Evolutionary conservation across 2,329 filamentous ascomycete genomes (phyloP).

Genomic region (Fusarium decemcellulare): DNA sequence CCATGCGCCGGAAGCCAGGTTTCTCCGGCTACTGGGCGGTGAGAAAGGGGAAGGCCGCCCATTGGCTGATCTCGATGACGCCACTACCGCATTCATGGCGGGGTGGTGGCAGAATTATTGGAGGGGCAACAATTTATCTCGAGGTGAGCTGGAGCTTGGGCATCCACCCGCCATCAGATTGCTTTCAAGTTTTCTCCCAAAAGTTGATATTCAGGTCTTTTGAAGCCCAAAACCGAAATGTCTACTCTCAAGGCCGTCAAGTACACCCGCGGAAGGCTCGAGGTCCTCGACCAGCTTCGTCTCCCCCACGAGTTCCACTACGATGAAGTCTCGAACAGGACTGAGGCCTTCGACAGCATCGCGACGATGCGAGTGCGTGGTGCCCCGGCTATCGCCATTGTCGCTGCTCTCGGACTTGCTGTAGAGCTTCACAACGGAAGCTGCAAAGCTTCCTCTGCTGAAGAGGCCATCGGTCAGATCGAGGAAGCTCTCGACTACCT

Average conservation of each 20-base stretch:
- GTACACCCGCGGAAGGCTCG: slow-evolving; percentile 78
- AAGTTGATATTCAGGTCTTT: neutral
- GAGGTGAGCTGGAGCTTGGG: slow-evolving; percentile 19
- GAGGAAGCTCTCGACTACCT: slow-evolving; percentile 86
- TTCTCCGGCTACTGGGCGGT: slow-evolving; percentile 49
- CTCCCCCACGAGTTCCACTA: slow-evolving; percentile 87
- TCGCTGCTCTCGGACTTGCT: slow-evolving; percentile 90
- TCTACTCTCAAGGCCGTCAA: slow-evolving; percentile 82
- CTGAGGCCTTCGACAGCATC: slow-evolving; percentile 87
- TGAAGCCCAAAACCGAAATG: slow-evolving; percentile 53
- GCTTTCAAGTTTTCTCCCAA: neutral
- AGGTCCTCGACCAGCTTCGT: slow-evolving; percentile 87
- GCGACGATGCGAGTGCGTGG: slow-evolving; percentile 83
- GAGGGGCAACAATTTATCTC: slow-evolving; percentile 46
- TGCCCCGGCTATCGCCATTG: slow-evolving; percentile 96
- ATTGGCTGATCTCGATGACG: slow-evolving; percentile 41
- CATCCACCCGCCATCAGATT: neutral
- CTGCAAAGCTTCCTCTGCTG: slow-evolving; percentile 58
- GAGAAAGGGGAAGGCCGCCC: neutral
- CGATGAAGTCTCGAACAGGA: slow-evolving; percentile 77
- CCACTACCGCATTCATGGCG: slow-evolving; percentile 40
- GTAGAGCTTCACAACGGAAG: slow-evolving; percentile 80
- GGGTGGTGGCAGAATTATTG: slow-evolving; percentile 52
- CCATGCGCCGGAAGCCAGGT: slow-evolving; percentile 44
- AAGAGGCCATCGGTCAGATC: slow-evolving; percentile 79